These are phyloP conservation scores for Mortierella hygrophila DNA, from an alignment of 192 early-diverging fungal species.

Conservation along the genomic window DNA sequence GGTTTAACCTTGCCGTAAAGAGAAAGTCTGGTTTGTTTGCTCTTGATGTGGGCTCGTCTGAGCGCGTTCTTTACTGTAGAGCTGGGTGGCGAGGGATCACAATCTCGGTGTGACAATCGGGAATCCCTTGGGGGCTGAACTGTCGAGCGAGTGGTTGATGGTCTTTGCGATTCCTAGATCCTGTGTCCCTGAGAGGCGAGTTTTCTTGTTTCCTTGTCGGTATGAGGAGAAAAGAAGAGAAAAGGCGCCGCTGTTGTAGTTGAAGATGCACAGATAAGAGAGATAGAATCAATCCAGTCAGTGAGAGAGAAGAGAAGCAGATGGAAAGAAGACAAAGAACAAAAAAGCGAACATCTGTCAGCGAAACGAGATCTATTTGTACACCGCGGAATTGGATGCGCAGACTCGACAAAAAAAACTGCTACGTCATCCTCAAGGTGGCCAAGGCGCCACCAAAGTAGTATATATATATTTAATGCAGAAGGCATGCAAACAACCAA, in stretches of 20 bases:
- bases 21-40: not conserved
- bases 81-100: not conserved
- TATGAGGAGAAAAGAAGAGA: not conserved
- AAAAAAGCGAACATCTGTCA: not conserved
- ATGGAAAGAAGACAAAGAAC: conserved; percentile 7
- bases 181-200: not conserved
- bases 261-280: not conserved
- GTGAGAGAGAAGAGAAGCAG: conserved; percentile 8
- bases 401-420: not conserved
- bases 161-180: not conserved
- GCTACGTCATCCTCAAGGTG: not conserved
- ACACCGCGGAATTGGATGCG: conserved; percentile 1
- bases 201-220: not conserved
- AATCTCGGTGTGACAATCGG: conserved; percentile 5
- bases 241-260: not conserved
- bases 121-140: not conserved
- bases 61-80: not conserved
- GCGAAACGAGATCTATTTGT: not conserved
- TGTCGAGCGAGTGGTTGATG: not conserved
- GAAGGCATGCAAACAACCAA: no score
- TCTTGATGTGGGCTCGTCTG: not conserved
- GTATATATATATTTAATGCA: no score
- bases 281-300: not conserved
- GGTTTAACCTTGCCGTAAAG: not conserved
- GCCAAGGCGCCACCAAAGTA: not conserved